Base-by-base conservation (phyloP, 2,329 filamentous ascomycete genomes). In the Scolecobasidium constrictum region DNA sequence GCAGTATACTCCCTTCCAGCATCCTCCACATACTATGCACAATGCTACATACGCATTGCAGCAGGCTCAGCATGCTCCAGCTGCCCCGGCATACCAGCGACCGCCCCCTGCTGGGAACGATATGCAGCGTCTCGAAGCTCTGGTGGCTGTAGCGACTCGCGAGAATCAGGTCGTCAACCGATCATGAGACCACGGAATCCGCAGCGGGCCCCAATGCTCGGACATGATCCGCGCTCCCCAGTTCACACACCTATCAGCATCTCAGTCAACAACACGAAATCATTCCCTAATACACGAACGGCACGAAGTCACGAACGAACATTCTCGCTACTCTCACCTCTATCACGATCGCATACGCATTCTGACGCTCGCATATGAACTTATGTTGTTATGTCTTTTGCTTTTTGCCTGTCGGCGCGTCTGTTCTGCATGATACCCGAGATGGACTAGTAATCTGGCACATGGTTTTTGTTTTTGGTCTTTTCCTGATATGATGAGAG, bases 61-160 rank as follows among this genome's bases (percentile, higher is more conserved):
- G 5, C 11, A 41, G 39, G 39, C 26, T 16, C 37, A 40, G 35
- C 38, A 45, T 18, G 43, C 34, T 20, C 43, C 37, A 34, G 22
- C 35, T 26, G 35, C 21, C 20, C 43, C 15, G 35, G 12, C 36
- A 12, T 17, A 56, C 23, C 58, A 61, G 46, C 56, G 57, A 31
- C 52, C 60, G 16, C 57, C 56, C 2, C 59, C 61, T 36, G 59
- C 47, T 39, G 56, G 59, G 21, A 63, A 65, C 33, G 69, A 74
- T 34, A 71, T 78, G 69, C 63, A 68, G 38, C 65, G 75, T 31
- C 58, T 81, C 4, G 73, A 81, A 47, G 74, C 77, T 18, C 66
- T 81, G 6, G 77, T 81, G n/a, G 76, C 77, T 4, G 76, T 79
- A 34, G 77, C 77, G 4, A 79, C 77, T 2, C 72, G 71, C 47